Evolutionary conservation across 441 rosid genomes (phyloP), one percentile per base, ranked within the genome.

Genomic region (Brassica hybrid): DNA sequence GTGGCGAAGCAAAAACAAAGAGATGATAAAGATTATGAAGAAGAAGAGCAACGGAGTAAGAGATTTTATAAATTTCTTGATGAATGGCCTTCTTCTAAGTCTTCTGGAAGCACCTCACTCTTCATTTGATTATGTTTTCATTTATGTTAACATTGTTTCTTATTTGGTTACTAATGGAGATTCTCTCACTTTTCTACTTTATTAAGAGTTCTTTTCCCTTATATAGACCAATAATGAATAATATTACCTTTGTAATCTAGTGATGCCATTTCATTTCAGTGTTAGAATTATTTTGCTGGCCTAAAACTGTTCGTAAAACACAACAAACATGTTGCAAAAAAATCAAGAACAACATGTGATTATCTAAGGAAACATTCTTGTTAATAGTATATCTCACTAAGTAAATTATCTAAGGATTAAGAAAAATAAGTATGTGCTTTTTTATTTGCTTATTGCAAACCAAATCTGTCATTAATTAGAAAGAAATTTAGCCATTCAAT

Each of bases 31-130:
- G 65, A 54, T 27, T 17, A 36, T 5, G 80, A 61, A 19, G 87
- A 84, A 64, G 84, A 79, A 25, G 86, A 85, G 58, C 82, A 84
- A 73, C 77, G 89, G 70, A 87, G 89, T 73, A 91, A 85, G 85
- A 95, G 87, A 36, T 83, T 93, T 57, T 97, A 93, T 72, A 84
- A 86, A 54, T 95, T 95, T 86, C 90, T 95, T 72, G 99, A 95
- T 71, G 99, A 95, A 74, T 89, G 89, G 89, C 97, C 99, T 25
- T 91, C 87, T 72, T 86, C 90, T 50, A 84, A 89, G 14, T 92
- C 91, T 54, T 93, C 99, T 6, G 92, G 91, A 63, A 87, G 97
- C 87, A 69, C 99, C 88, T 69, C 85, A 87, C 58, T 81, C 88
- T 56, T 84, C 88, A 56, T 87, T 73, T 76, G 97, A 91, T 73